Evolutionary conservation across 106 monocot genomes (phyloP).

Genomic region (Phalaenopsis equestris): DNA sequence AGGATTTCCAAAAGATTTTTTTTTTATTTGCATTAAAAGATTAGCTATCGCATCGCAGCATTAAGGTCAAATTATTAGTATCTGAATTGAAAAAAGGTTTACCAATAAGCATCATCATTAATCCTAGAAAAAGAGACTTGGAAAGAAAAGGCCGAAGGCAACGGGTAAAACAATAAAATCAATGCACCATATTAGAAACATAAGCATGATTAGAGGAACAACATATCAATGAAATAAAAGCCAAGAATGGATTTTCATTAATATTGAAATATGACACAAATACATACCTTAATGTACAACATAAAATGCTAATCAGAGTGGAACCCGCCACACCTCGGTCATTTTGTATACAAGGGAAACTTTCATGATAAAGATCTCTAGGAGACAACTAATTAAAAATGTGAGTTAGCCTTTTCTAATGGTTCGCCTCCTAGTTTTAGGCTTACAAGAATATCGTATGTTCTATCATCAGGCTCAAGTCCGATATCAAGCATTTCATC

Average conservation of each 20-base stretch:
- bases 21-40: no score
- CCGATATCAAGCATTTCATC: conserved; percentile 73
- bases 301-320: not conserved
- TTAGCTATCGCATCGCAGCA: no score
- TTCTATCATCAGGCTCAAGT: conserved; percentile 44
- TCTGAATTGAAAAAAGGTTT: no score
- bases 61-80: no score
- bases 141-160: no score
- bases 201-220: not conserved
- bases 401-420: not conserved
- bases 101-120: no score
- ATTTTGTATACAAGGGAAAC: not conserved
- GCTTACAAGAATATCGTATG: conserved; percentile 53
- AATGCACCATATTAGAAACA: no score
- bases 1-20: no score
- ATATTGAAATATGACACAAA: not conserved
- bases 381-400: not conserved
- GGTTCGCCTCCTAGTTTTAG: conserved; percentile 12
- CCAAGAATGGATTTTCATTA: not conserved
- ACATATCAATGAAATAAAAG: not conserved
- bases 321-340: not conserved
- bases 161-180: no score
- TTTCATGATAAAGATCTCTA: not conserved
- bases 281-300: not conserved
- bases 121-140: no score